A percentile compares a stretch with the other conserved stretches of the same genome.
phyloP scores from a whole-genome alignment of 202 grass and related monocot species.

The Eragrostis tef region DNA sequence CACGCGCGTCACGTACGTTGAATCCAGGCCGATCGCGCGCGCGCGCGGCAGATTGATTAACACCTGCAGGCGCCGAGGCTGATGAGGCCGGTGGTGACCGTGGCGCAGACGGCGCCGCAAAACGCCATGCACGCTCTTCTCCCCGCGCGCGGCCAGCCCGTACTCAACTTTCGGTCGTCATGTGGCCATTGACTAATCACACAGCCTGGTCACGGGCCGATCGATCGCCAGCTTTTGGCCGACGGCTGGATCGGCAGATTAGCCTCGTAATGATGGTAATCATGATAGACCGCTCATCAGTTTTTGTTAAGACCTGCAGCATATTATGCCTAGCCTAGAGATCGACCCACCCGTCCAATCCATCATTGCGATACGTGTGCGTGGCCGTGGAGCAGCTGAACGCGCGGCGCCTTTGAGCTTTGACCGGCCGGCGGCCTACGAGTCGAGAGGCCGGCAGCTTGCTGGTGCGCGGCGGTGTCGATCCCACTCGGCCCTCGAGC shows the following conservation, averaged over 20 bases:
- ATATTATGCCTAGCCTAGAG: too few relatives aligned
- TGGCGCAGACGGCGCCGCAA: neutral
- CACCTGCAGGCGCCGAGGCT: neutral
- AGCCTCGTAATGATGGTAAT: slow-evolving; percentile 22
- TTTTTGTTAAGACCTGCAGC: slow-evolving; percentile 1
- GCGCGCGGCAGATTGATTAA: too few relatives aligned
- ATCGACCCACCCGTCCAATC: too few relatives aligned
- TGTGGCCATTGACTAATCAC: neutral
- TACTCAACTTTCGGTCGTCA: neutral
- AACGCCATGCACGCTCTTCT: neutral
- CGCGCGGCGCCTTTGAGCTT: slow-evolving; percentile 2
- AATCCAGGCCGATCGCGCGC: neutral
- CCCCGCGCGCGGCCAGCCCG: too few relatives aligned
- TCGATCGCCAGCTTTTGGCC: neutral
- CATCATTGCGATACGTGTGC: neutral
- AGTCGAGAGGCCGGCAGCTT: too few relatives aligned
- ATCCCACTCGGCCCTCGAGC: slow-evolving; percentile 40
- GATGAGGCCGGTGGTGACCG: neutral
- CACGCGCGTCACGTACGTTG: neutral
- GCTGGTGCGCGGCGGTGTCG: neutral
- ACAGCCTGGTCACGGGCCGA: neutral
- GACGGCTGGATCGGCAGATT: slow-evolving; percentile 16
- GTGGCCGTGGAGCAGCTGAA: neutral
- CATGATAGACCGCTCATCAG: too few relatives aligned
- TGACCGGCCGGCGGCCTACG: neutral